Evolutionary conservation across 2,329 filamentous ascomycete genomes (phyloP), one percentile per base, ranked within the genome.

Genomic region (Podosphaera leucotricha): DNA sequence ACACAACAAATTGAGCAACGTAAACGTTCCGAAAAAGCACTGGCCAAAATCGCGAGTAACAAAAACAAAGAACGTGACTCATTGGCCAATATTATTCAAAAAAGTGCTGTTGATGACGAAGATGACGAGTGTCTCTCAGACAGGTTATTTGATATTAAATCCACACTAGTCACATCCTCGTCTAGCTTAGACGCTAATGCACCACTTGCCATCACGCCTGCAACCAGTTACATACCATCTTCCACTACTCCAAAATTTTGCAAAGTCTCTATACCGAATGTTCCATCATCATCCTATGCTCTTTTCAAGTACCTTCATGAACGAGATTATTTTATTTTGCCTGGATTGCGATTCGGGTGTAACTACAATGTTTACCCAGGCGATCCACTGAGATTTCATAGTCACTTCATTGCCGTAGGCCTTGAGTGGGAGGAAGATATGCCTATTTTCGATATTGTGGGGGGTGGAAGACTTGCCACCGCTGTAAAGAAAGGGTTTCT

Each of bases 401-500:
- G 84, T 39, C 90, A 98, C 60, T 95, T 93, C 59, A 70, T 93
- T 53, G 82, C 79, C 6, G 80, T 78, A n/a, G 75, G 80, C 26
- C 74, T 80, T 53, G 75, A 68, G n/a, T 95, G 85, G 84, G 76
- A 94, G 48, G 74, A 93, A 54, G 75, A 85, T 52, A 78, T 98
- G 46, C 71, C 80, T 33, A 65, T 95, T 55, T 69, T 94, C 52
- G 81, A 93, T 51, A 65, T 98, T 13, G 78, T 95, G 15, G 80
- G 77, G 18, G 85, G 84, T 6, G 90, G 90, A 4, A 70, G 90
- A 52, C 61, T 98, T 49, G 90, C 86, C 0, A 95, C 90, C 2
- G 83, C 83, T 42, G 90, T 95, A 18, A 98, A 98, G 67, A 98
- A 98, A 62, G 82, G 83, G 0, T 94, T 85, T 54, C 64, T 98